phyloP scores from a whole-genome alignment of 768 basidiomycete genomes.

The Sarcodon sp. region DNA sequence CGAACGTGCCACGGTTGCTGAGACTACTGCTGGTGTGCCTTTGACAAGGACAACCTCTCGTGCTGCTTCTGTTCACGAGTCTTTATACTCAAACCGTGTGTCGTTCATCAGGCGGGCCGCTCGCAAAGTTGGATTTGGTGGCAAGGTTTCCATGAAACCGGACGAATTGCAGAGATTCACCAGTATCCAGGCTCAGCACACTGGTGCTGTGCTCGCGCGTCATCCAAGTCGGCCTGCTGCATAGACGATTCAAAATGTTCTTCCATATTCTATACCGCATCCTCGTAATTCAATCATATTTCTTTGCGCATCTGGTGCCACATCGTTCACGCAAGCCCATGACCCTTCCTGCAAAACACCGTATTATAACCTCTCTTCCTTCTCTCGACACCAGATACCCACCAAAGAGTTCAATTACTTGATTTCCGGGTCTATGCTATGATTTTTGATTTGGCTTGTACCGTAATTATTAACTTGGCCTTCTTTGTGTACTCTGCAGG shows the following conservation, averaged over 20 bases:
- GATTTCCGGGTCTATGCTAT: no score
- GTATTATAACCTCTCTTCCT: no score
- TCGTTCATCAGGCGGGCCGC: slow-evolving; percentile 84
- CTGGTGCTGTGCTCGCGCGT: slow-evolving; percentile 68
- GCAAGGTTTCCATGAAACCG: slow-evolving; percentile 67
- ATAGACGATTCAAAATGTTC: slow-evolving; percentile 15
- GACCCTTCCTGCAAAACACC: no score
- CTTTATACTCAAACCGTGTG: slow-evolving; percentile 90
- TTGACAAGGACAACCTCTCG: slow-evolving; percentile 84
- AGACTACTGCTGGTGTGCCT: slow-evolving; percentile 42
- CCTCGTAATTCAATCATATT: no score
- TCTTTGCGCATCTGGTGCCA: no score
- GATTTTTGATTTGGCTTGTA: no score
- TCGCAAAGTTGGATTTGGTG: slow-evolving; percentile 81
- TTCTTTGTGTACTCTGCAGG: no score
- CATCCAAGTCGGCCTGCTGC: slow-evolving; percentile 44
- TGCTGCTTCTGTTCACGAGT: slow-evolving; percentile 81
- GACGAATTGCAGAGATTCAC: slow-evolving; percentile 81
- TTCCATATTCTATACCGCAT: no score
- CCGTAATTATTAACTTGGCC: no score
- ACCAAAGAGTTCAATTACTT: no score
- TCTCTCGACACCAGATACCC: no score
- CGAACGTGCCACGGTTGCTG: slow-evolving; percentile 21
- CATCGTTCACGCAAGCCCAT: no score
- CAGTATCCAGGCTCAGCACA: slow-evolving; percentile 70